Percentiles rank a stretch among this genome's conserved stretches.
Evolutionary conservation across 306 rosid genomes (phyloP).

Genomic region (Psophocarpus tetragonolobus): DNA sequence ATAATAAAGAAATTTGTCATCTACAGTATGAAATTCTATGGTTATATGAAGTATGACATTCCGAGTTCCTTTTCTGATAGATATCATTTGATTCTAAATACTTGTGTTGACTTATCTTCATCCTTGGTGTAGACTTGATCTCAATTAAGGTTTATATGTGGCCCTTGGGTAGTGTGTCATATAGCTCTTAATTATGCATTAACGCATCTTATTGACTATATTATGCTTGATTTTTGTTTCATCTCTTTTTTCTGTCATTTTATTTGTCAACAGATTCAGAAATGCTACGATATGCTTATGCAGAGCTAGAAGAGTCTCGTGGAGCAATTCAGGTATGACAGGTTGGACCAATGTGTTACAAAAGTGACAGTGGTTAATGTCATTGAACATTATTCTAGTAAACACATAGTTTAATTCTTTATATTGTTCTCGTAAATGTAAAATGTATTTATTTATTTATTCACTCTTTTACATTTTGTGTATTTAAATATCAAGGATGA

Average conservation of each 20-base stretch:
- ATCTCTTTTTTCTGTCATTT: not conserved
- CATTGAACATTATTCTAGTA: not conserved
- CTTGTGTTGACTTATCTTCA: not conserved
- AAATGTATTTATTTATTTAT: not conserved
- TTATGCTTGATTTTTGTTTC: not conserved
- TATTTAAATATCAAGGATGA: not conserved
- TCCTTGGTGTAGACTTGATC: not conserved
- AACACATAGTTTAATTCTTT: not conserved
- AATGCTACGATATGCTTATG: conserved; percentile 92
- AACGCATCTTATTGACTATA: not conserved
- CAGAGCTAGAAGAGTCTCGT: conserved; percentile 97
- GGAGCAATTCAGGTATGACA: conserved; percentile 84
- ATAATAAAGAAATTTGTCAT: not conserved
- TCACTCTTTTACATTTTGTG: not conserved
- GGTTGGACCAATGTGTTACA: conserved; percentile 13
- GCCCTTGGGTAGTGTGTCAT: not conserved
- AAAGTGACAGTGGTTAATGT: not conserved
- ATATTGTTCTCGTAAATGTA: not conserved
- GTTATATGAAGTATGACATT: not conserved
- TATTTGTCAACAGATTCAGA: conserved; percentile 58
- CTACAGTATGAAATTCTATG: conserved; percentile 14
- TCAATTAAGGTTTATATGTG: not conserved
- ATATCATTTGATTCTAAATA: not conserved
- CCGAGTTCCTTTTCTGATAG: not conserved
- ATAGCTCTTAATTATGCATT: conserved; percentile 8